Evolutionary conservation across 352 stramenopile genomes (phyloP), one percentile per base, ranked within the genome.

Genomic region (Elongisporangium anandrum): DNA sequence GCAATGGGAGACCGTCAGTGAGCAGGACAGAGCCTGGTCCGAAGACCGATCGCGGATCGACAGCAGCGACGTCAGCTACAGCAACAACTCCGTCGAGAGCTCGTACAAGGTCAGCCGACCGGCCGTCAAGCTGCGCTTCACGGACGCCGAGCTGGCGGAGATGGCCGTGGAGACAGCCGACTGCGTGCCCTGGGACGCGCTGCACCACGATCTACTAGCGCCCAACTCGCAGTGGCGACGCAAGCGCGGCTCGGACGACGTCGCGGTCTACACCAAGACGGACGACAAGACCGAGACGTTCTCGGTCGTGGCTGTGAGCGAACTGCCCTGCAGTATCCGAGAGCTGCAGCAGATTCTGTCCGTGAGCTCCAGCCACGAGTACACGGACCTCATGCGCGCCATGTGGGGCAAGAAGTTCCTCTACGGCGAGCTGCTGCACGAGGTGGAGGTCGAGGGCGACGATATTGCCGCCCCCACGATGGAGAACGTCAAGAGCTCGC

Each of bases 361-460:
- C 8, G 52, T 73, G 12, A 65, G 65, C 12, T 70, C 75, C 9
- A 77, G 52, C 23, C 61, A 76, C 29, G 56, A 56, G 20, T 81
- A 85, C 55, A 56, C 60, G 8, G 59, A 61, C 34, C 60, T 65
- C 20, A 85, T 85, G 75, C 70, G 65, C 4, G 75, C 81, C 52
- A 29, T 85, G 17, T 53, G 77, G 49, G 75, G 73, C 0, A 49
- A 61, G 21, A 62, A 74, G 20, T 85, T 85, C 45, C 72, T 85
- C 62, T 82, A 80, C 48, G 75, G 75, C 16, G 57, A 70, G 16
- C 69, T 85, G 41, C 68, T 81, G 55, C 73, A 81, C 39, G 61
- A 66, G 56, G 61, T 65, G 17, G 56, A 39, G 29, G 29, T 64
- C 13, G 72, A 72, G 38, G 61, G 63, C 0, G 50, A 49, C 20